Evolutionary conservation across 768 basidiomycete species (phyloP).

Genomic region (Suillus paluster): DNA sequence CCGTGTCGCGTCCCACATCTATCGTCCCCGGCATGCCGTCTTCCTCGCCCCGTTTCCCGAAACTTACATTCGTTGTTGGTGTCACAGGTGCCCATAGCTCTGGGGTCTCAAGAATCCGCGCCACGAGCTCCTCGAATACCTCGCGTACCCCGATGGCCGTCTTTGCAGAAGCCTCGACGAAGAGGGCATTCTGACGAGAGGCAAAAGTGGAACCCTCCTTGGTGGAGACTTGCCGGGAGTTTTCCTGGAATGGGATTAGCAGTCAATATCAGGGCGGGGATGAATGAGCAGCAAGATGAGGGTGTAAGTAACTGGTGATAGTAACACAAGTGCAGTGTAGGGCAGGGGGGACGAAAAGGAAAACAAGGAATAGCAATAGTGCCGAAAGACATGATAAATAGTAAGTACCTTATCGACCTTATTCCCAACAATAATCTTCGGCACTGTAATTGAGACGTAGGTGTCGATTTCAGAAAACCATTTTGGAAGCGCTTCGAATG

Average conservation of each 20-base stretch:
- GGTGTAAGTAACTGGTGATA: neutral
- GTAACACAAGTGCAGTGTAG: neutral
- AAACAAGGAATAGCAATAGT: neutral
- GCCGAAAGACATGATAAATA: neutral
- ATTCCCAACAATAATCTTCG: slow-evolving; percentile 94
- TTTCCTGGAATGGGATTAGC: slow-evolving; percentile 59
- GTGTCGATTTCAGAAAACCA: slow-evolving; percentile 96
- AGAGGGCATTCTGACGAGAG: slow-evolving; percentile 77
- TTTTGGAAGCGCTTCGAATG: slow-evolving; percentile 90
- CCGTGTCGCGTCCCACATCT: slow-evolving; percentile 24
- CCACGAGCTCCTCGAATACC: slow-evolving; percentile 77
- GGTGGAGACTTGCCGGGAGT: slow-evolving; percentile 84
- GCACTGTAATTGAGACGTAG: slow-evolving; percentile 83
- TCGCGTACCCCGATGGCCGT: slow-evolving; percentile 83
- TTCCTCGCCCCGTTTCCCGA: slow-evolving; percentile 16
- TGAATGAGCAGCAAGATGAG: neutral
- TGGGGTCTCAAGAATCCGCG: slow-evolving; percentile 81
- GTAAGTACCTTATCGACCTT: slow-evolving; percentile 85
- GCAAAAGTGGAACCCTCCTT: slow-evolving; percentile 84
- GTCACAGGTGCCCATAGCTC: slow-evolving; percentile 67
- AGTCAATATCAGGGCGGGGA: neutral
- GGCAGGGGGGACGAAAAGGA: neutral
- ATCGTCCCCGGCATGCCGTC: slow-evolving; percentile 50
- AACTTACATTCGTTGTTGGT: slow-evolving; percentile 17
- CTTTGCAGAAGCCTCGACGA: slow-evolving; percentile 94